Evolutionary conservation across 2,329 filamentous ascomycete species (phyloP), one percentile per base, ranked within the genome.

Genomic region (Kalmusia sp.): DNA sequence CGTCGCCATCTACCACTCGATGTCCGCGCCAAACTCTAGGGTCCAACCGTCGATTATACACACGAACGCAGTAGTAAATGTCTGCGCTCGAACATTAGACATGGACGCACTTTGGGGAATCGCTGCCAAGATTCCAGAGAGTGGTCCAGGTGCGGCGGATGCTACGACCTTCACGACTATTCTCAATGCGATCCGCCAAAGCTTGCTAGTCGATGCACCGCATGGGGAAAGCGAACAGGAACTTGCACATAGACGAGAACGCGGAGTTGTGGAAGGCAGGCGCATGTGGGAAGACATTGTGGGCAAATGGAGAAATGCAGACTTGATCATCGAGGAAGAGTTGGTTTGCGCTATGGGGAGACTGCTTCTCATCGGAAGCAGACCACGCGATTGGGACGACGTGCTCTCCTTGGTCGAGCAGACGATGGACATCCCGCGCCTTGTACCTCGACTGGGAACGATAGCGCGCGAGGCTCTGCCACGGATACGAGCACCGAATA

Each of bases 61-160:
- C 68, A 86, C 91, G 58, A 99, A 99, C 70, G 91, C 93, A 8
- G 85, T 92, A n/a, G 79, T 99, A 38, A 86, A 87, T 53, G 89
- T 95, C 7, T 98, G 93, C 71, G 84, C 88, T 41, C 82, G 85
- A 52, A 88, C 90, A 3, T 73, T 81, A 11, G 88, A 97, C 68
- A 81, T 96, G 72, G 92, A 96, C 61, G 84, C 87, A 14, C 77
- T 98, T 62, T 96, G 95, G 81, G 83, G 84, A 49, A 82, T 97
- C 58, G 85, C 88, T 37, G 82, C 85, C n/a, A 86, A 87, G 27
- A 82, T 93, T 52, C 88, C 92, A 14, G 82, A 87, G 12, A 76
- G 71, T 8, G 88, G 86, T 0, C 70, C 82, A 0, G 83, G 84
- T 27, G 78, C 87, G 15, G 87, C 93, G 3, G 85, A 96, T 74